Percentiles rank a stretch among this genome's conserved stretches.
These are phyloP conservation scores for Penicillium silybi DNA, from an alignment of 495 filamentous ascomycete species.

Conservation along the genomic window DNA sequence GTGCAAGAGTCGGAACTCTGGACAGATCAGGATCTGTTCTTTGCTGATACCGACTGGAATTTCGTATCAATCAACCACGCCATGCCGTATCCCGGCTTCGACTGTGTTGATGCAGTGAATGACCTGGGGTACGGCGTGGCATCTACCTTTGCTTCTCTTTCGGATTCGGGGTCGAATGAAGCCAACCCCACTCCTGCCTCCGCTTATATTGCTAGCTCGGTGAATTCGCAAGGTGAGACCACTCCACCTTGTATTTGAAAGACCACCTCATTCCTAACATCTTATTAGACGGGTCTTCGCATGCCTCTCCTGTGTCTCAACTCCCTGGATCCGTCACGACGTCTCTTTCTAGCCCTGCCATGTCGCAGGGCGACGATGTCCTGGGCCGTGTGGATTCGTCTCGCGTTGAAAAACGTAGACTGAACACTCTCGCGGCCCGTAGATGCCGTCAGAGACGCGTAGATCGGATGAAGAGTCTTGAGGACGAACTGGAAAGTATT, in stretches of 20 bases:
- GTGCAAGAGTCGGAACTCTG: constrained; percentile 23
- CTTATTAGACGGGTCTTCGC: constrained; percentile 14
- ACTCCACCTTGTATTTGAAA: background rate
- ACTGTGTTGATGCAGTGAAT: constrained; percentile 12
- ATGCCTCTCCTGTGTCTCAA: constrained; percentile 23
- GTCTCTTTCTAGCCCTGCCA: constrained; percentile 20
- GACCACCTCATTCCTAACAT: background rate
- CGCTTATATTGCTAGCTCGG: constrained; percentile 16
- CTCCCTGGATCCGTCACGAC: constrained; percentile 12
- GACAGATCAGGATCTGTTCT: constrained; percentile 22
- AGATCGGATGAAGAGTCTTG: constrained; percentile 60
- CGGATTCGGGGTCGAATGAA: constrained; percentile 22
- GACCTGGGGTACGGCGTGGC: constrained; percentile 14
- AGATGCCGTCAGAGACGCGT: constrained; percentile 69
- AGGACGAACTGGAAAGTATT: constrained; percentile 55
- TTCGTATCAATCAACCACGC: constrained; percentile 14
- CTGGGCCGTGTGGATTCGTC: constrained; percentile 22
- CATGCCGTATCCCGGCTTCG: constrained; percentile 10
- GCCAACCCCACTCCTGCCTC: constrained; percentile 1
- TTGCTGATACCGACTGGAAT: constrained; percentile 25
- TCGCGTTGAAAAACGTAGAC: constrained; percentile 51
- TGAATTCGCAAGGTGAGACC: constrained; percentile 22
- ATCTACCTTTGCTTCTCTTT: constrained; percentile 22
- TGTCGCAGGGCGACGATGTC: constrained; percentile 18
- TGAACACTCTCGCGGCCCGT: constrained; percentile 67